Base-by-base conservation (phyloP, 805 yeast species). In the Wickerhamia fluorescens region DNA sequence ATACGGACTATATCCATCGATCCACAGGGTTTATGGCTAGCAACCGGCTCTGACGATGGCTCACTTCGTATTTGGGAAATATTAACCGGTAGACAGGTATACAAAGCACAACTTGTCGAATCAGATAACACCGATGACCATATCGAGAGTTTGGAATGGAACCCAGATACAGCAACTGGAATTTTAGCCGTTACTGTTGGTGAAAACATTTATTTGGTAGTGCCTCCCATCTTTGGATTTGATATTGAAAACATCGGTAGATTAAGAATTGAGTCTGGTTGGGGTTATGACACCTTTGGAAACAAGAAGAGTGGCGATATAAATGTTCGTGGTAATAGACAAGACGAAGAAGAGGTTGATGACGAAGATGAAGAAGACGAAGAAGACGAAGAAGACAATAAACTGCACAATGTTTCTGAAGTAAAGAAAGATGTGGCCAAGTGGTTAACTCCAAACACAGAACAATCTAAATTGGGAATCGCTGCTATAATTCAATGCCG, bases 41-140 rank as follows among this genome's bases (percentile, higher is more conserved):
- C 98, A 13, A 92, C 98, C 3, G 98, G 96, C 34, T 83, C 95
- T 11, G 97, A 92, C 53, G 98, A 92, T 53, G 97, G 97, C 31
- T 73, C 88, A 11, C 88, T 92, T 5, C 73, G 96, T 44, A 71
- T 92, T n/a, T 92, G 98, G 97, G 98, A 92, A 61, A 78, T 87
- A 12, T 61, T 87, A 35, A 85, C 96, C 4, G 98, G 98, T 26
- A 78, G 98, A 58, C 94, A 89, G 64, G 84, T 89, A 29, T 84
- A 74, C 68, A 73, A 74, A 36, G 63, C 72, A n/a, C 58, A 61
- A 33, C 45, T 75, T 13, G 50, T 72, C 13, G 63, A 64, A 19
- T 70, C 68, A 25, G 76, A 74, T 31, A 62, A 66, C 34, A 49
- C 60, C 10, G 92, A 83, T 37, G 95, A 86, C 51, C 79, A 79